Evolutionary conservation across 768 basidiomycete species (phyloP).

Genomic region (Austroboletus festivus): DNA sequence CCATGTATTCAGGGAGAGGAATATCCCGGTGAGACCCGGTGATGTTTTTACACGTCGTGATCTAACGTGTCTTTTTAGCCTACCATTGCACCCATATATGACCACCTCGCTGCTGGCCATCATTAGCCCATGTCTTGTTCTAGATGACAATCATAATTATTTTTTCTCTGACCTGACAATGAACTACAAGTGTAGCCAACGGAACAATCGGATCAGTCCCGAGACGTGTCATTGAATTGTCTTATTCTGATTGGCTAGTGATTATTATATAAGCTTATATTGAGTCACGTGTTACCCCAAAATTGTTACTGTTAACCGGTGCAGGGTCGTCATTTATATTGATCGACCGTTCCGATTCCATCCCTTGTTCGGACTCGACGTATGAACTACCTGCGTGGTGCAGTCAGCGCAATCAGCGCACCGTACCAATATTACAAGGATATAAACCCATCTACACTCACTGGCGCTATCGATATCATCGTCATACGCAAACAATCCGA

Average conservation of each 20-base stretch:
- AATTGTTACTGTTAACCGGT: constrained; percentile 13
- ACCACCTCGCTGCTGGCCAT: constrained; percentile 45
- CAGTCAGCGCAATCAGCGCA: constrained; percentile 79
- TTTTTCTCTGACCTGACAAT: constrained; percentile 9
- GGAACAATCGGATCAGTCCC: no score
- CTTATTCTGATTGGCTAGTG: no score
- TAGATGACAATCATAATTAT: not conserved
- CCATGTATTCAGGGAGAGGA: constrained; percentile 63
- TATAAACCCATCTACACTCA: constrained; percentile 94
- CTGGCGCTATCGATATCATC: constrained; percentile 98
- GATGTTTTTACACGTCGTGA: not conserved
- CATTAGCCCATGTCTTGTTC: constrained; percentile 18
- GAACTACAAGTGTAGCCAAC: no score
- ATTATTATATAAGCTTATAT: no score
- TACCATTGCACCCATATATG: constrained; percentile 58
- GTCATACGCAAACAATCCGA: constrained; percentile 77
- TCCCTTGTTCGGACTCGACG: not conserved
- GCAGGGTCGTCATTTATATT: constrained; percentile 3
- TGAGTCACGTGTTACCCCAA: constrained; percentile 23
- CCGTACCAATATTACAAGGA: constrained; percentile 91
- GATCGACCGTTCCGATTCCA: not conserved
- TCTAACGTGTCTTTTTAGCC: constrained; percentile 42
- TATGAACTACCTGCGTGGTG: constrained; percentile 90
- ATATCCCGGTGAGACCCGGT: constrained; percentile 60
- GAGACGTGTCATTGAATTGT: no score